Evolutionary conservation across 495 filamentous ascomycete species (phyloP).

Genomic region (Haplographium delicatum): DNA sequence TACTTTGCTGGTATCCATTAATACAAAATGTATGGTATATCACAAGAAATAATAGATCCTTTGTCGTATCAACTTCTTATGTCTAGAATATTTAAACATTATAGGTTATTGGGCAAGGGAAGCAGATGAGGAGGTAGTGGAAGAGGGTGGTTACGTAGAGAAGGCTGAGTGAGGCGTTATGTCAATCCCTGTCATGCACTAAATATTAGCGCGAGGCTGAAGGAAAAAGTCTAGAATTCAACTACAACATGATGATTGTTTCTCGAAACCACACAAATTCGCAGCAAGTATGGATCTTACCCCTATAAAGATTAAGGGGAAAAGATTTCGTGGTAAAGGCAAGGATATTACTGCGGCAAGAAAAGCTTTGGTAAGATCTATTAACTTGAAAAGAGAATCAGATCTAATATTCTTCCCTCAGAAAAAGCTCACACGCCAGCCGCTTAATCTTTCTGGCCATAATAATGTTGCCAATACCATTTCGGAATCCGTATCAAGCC

Average conservation of each 20-base stretch:
- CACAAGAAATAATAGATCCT: no score
- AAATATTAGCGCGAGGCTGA: constrained; percentile 3
- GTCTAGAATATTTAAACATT: no score
- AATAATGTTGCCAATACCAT: background rate
- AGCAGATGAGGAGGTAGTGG: no score
- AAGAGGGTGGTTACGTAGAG: no score
- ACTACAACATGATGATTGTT: background rate
- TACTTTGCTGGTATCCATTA: no score
- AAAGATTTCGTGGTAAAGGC: constrained; percentile 10
- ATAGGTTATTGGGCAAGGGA: no score
- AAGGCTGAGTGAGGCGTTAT: background rate
- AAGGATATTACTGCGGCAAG: constrained; percentile 15
- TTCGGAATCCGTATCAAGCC: background rate
- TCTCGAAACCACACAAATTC: background rate
- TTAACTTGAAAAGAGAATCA: background rate
- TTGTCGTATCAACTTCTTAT: no score
- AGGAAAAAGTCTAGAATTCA: no score
- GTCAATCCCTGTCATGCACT: background rate
- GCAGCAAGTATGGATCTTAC: constrained; percentile 16
- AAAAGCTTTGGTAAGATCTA: constrained; percentile 15
- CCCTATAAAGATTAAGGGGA: constrained; percentile 21
- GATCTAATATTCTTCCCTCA: background rate
- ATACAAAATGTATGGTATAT: no score
- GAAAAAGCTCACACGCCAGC: constrained; percentile 15
- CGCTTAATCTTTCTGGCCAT: background rate